A percentile compares a stretch with the other conserved stretches of the same genome.
These are phyloP conservation scores for Candolleomyces aberdarensis DNA, from an alignment of 768 basidiomycete species.

Conservation along the genomic window DNA sequence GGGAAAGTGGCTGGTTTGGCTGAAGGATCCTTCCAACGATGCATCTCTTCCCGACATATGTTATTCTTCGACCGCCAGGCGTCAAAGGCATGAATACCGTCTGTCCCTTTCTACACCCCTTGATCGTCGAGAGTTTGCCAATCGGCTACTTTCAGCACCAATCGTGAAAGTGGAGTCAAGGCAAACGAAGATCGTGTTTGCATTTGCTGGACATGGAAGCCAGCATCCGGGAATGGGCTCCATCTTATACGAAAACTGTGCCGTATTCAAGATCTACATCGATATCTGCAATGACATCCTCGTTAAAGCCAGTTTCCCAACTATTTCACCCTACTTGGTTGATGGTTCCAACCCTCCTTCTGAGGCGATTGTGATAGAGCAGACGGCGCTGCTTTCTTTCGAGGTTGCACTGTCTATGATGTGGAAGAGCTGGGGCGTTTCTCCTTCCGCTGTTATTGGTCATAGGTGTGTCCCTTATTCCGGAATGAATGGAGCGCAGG, in stretches of 20 bases:
- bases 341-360: background rate
- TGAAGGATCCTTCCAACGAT: conserved; percentile 28
- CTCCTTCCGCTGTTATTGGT: conserved; percentile 59
- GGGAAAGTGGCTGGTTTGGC: conserved; percentile 43
- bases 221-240: conserved; percentile 67
- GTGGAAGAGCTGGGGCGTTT: conserved; percentile 70
- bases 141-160: conserved; percentile 36
- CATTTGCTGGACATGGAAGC: conserved; percentile 73
- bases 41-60: conserved; percentile 47
- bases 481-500: background rate
- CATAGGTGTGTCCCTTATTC: conserved; percentile 52
- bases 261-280: conserved; percentile 47
- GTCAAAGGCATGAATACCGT: conserved; percentile 53
- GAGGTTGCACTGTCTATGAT: conserved; percentile 60
- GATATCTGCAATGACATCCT: conserved; percentile 59
- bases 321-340: conserved; percentile 36
- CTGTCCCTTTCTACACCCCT: conserved; percentile 44
- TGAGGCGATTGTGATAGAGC: conserved; percentile 34
- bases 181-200: conserved; percentile 46
- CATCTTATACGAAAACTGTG: conserved; percentile 47
- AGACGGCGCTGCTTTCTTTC: conserved; percentile 56
- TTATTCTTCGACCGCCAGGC: conserved; percentile 66
- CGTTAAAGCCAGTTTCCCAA: conserved; percentile 46
- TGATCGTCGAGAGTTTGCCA: conserved; percentile 40
- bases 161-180: conserved; percentile 26